Base-by-base conservation (phyloP, 495 filamentous ascomycete genomes). In the Hypoxylon lienhwacheense region DNA sequence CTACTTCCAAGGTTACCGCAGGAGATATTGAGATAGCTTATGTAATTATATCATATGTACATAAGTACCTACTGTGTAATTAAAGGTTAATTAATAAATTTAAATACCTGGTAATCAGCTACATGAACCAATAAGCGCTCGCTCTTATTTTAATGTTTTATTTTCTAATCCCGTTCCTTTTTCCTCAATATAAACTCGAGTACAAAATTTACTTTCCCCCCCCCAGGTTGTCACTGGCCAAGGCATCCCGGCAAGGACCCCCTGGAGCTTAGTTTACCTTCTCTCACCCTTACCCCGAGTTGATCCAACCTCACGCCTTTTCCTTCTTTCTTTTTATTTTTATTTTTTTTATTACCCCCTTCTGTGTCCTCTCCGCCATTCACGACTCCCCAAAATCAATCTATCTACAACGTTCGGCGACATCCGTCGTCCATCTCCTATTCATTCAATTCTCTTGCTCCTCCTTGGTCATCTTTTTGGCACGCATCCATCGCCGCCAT, bases 291-390 rank as follows among this genome's bases (percentile, higher is more conserved):
- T 64, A 68, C 61, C 66, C 61, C 61, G 61, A 56, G 61, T 64
- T 53, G 63, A 63, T 53, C 65, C 65, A 67, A 67, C 65, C 65
- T 67, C 65, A 65, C 61, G 59, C 46, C 59, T 67, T 69, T 58
- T 58, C 52, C 49, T 42, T 55, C 52, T 61, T 70, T 63, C 57
- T n/a, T n/a, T n/a, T n/a, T n/a, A n/a, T n/a, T n/a, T n/a, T n/a
- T n/a, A n/a, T n/a, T n/a, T n/a, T n/a, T n/a, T n/a, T n/a, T n/a
- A n/a, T 40, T 44, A 47, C 47, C 52, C 46, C 59, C 61, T 61
- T 64, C 59, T 59, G 59, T 68, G 53, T 65, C 55, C 53, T 55
- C 63, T 66, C 47, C 56, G 44, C 41, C 35, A 47, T 56, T 55
- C 59, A 59, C 53, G 55, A 55, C n/a, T 44, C 64, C 58, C 62